These are phyloP conservation scores for Anacardium occidentale DNA, from an alignment of 345 rosid genomes.

Conservation along the genomic window DNA sequence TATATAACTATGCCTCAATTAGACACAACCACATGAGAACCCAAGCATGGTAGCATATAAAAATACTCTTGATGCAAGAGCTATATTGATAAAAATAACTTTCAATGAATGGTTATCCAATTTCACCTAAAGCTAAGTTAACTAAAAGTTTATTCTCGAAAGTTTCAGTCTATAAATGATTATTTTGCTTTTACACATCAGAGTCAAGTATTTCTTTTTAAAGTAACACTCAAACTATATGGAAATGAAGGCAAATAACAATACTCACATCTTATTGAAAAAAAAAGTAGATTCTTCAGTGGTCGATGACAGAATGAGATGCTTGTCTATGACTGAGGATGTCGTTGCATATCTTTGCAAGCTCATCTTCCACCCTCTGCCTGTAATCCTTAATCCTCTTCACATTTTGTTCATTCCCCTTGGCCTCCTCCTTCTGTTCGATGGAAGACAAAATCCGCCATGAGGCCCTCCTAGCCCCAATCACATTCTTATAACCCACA, in stretches of 20 bases:
- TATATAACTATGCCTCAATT: background rate
- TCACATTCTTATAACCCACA: conserved; percentile 86
- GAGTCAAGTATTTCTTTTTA: background rate
- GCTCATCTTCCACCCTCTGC: conserved; percentile 73
- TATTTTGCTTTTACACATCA: background rate
- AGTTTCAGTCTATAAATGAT: background rate
- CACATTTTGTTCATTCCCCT: conserved; percentile 67
- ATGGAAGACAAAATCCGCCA: conserved; percentile 75
- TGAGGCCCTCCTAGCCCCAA: conserved; percentile 79
- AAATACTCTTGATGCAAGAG: background rate
- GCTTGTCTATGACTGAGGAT: conserved; percentile 60
- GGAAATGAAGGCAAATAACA: conserved; percentile 8
- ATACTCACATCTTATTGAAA: conserved; percentile 69
- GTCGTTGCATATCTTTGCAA: conserved; percentile 65
- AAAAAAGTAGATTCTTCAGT: conserved; percentile 82
- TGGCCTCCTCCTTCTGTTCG: conserved; percentile 82
- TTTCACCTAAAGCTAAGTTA: background rate
- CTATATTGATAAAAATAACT: too few relatives aligned
- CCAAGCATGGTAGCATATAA: background rate
- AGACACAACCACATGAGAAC: background rate
- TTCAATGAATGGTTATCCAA: background rate
- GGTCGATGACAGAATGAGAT: conserved; percentile 66
- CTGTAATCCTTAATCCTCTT: conserved; percentile 72
- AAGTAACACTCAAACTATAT: background rate
- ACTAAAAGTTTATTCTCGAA: conserved; percentile 6